Evolutionary conservation across 2,329 filamentous ascomycete species (phyloP).

Genomic region (Arthrobotrys sinensis): DNA sequence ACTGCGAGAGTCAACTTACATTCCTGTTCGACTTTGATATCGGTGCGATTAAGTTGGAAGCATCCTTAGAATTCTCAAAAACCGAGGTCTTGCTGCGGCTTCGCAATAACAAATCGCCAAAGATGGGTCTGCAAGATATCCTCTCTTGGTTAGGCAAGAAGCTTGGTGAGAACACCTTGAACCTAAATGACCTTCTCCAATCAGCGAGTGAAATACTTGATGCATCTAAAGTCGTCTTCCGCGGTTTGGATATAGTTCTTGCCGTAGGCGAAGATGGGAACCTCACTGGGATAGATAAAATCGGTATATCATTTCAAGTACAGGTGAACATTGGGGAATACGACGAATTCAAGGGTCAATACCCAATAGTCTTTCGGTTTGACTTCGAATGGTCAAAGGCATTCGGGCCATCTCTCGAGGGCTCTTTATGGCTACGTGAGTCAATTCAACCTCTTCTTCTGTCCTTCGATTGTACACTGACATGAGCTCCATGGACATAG

Average conservation of each 20-base stretch:
- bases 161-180: slow-evolving; percentile 2
- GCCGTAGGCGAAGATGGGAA: background rate
- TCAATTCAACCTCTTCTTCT: slow-evolving; percentile 11
- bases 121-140: background rate
- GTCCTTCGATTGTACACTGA: slow-evolving; percentile 12
- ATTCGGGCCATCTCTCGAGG: slow-evolving; percentile 1
- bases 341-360: background rate
- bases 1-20: background rate
- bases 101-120: slow-evolving; percentile 1
- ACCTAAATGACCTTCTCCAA: background rate
- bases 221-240: background rate
- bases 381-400: slow-evolving; percentile 8
- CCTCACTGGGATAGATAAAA: background rate
- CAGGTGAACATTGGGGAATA: background rate
- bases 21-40: background rate
- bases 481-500: slow-evolving; percentile 3
- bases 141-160: slow-evolving; percentile 7
- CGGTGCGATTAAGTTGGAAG: background rate
- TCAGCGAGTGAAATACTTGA: background rate
- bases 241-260: slow-evolving; percentile 5
- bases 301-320: background rate
- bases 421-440: slow-evolving; percentile 8
- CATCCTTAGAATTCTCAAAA: background rate
- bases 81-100: background rate
- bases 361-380: slow-evolving; percentile 4